Percentiles rank a stretch among this genome's conserved stretches.
Conservation (phyloP, 2,329 filamentous ascomycete genomes). For the Eurotiales sp. region DNA sequence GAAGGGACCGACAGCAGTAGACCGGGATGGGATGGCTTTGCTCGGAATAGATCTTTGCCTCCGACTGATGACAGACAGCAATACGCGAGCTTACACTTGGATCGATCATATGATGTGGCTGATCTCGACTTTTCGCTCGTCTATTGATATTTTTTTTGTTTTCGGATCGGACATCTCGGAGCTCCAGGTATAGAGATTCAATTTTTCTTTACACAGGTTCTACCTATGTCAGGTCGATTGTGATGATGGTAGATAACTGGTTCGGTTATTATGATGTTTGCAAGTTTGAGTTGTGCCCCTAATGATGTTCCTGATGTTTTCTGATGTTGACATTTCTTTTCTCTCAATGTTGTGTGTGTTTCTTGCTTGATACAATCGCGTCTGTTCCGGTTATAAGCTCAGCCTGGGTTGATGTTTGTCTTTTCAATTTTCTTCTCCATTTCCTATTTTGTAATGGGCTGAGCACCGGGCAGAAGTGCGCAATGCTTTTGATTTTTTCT, state of each 20-base stretch:
- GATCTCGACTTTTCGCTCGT: background rate
- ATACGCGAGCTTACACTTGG: too few species aligned
- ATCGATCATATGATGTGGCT: too few species aligned
- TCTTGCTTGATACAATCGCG: slow-evolving; percentile 47
- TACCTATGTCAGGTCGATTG: background rate
- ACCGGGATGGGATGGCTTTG: too few species aligned
- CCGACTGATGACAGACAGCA: too few species aligned
- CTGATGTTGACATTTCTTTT: slow-evolving; percentile 10
- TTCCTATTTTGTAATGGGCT: slow-evolving; percentile 22
- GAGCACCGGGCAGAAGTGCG: slow-evolving; percentile 45
- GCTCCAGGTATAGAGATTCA: background rate
- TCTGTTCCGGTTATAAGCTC: slow-evolving; percentile 37
- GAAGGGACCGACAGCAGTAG: too few species aligned
- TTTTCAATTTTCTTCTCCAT: slow-evolving; percentile 14
- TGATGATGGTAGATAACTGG: background rate
- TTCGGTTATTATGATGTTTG: slow-evolving; percentile 4
- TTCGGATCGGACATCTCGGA: too few species aligned
- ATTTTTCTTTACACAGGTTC: background rate
- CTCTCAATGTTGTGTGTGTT: slow-evolving; percentile 19
- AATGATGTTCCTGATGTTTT: slow-evolving; percentile 5
- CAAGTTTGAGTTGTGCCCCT: background rate
- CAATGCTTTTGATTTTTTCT: slow-evolving; percentile 31
- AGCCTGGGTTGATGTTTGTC: slow-evolving; percentile 21
- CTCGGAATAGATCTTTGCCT: too few species aligned
- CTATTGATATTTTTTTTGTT: too few species aligned